These are phyloP conservation scores for Curvularia eragrostidis DNA, from an alignment of 2,329 filamentous ascomycete genomes.

Conservation along the genomic window DNA sequence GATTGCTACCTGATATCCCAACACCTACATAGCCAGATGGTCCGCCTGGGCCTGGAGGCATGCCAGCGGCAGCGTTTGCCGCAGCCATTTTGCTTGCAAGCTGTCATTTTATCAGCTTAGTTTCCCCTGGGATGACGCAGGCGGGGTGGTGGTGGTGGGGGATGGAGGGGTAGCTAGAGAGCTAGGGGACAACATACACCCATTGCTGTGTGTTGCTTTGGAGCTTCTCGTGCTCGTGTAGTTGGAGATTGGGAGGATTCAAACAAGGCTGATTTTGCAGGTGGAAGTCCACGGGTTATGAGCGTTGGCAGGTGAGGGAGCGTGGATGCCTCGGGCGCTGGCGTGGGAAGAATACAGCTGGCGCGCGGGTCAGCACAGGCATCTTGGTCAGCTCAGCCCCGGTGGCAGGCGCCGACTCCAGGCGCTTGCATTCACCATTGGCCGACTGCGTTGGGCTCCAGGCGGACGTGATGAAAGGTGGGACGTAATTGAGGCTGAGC, in stretches of 20 bases:
- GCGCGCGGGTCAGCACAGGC: slow-evolving; percentile 7
- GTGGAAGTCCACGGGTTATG: slow-evolving; percentile 1
- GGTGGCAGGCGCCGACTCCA: slow-evolving; percentile 7
- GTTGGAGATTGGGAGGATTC: background rate
- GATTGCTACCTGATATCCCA: slow-evolving; percentile 9
- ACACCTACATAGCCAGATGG: slow-evolving; percentile 62
- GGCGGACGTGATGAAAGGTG: slow-evolving; percentile 12
- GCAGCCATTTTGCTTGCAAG: slow-evolving; percentile 58
- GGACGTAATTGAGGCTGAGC: slow-evolving; percentile 15
- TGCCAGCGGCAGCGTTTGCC: slow-evolving; percentile 45
- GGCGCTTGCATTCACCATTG: slow-evolving; percentile 1
- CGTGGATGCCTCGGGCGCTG: slow-evolving; percentile 15
- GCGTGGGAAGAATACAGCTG: slow-evolving; percentile 4
- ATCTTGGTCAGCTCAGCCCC: slow-evolving; percentile 17
- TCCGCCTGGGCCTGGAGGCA: slow-evolving; percentile 44
- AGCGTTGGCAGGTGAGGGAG: slow-evolving; percentile 20
- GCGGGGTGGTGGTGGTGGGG: slow-evolving; percentile 32
- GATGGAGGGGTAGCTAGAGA: slow-evolving; percentile 28
- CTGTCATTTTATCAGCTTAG: slow-evolving; percentile 44
- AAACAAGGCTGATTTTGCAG: slow-evolving; percentile 19
- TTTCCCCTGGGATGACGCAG: slow-evolving; percentile 21
- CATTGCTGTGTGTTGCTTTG: slow-evolving; percentile 17
- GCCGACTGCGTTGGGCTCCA: slow-evolving; percentile 2
- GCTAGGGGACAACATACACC: slow-evolving; percentile 26
- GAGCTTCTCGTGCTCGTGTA: background rate